A percentile compares a stretch with the other conserved stretches of the same genome.
Conservation (phyloP, 2,329 filamentous ascomycete genomes). For the Pestalotiopsis sp. region DNA sequence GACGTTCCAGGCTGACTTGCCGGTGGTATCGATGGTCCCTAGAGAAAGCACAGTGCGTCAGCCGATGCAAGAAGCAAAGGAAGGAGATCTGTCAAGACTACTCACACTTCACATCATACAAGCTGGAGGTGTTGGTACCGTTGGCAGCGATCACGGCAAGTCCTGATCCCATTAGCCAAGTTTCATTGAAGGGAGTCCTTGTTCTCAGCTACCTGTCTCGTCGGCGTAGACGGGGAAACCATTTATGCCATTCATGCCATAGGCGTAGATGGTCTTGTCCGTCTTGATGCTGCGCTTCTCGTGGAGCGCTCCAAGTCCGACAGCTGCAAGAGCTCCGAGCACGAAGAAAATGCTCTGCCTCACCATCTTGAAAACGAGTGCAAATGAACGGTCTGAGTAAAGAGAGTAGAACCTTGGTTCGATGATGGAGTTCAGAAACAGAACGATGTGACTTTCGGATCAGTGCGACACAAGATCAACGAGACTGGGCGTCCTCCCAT, state of each 20-base stretch:
- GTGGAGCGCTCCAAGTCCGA: not conserved
- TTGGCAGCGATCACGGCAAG: not conserved
- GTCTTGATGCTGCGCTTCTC: not conserved
- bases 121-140: not conserved
- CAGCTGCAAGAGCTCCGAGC: not conserved
- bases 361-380: not conserved
- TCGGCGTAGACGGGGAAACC: not conserved
- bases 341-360: not conserved
- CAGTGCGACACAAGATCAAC: not conserved
- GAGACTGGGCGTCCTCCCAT: not conserved
- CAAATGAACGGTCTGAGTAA: not conserved
- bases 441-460: not conserved
- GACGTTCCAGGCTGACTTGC: not conserved
- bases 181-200: not conserved
- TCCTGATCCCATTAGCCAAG: not conserved
- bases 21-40: slow-evolving; percentile 1
- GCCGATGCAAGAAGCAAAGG: not conserved
- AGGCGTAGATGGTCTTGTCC: slow-evolving; percentile 1
- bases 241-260: not conserved
- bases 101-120: not conserved
- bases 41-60: not conserved
- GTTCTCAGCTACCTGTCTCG: not conserved
- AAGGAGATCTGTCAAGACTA: not conserved
- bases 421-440: not conserved
- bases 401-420: not conserved